These are phyloP conservation scores for Ophiostoma sp. DNA, from an alignment of 2,329 filamentous ascomycete genomes.

Conservation along the genomic window DNA sequence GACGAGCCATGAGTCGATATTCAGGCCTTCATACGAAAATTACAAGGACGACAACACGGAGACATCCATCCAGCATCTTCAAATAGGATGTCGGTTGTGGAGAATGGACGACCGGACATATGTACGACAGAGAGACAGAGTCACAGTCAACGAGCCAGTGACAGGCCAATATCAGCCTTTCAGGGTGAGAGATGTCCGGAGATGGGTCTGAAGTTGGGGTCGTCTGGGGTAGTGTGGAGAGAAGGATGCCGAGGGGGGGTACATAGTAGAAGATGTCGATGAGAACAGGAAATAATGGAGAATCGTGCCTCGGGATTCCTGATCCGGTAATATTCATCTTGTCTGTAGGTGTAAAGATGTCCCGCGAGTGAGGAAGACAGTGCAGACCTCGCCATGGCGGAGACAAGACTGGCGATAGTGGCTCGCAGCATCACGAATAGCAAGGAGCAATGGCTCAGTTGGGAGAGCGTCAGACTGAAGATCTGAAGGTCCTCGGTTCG, in stretches of 20 bases:
- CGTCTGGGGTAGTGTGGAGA: constrained; percentile 10
- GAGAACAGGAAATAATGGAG: background rate
- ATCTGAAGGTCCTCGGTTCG: constrained; percentile 10
- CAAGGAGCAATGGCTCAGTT: constrained; percentile 7
- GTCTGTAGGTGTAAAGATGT: background rate
- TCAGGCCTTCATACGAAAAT: background rate
- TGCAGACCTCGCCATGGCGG: background rate
- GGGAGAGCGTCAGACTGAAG: constrained; percentile 10
- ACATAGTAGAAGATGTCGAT: no score
- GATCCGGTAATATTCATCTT: background rate
- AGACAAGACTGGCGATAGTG: background rate
- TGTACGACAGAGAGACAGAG: background rate
- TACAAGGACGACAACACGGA: background rate
- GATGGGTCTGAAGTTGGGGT: background rate
- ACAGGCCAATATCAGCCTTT: background rate
- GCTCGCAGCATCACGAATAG: background rate
- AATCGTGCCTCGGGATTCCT: background rate
- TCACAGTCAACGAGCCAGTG: background rate
- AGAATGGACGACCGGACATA: background rate
- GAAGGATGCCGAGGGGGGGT: background rate
- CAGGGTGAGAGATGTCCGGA: background rate
- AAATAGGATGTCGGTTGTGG: background rate
- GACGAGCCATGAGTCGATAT: background rate
- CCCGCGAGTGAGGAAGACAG: background rate
- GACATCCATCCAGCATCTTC: background rate